These are phyloP conservation scores for Hanseniaspora nectarophila DNA, from an alignment of 805 yeast genomes.

Conservation along the genomic window DNA sequence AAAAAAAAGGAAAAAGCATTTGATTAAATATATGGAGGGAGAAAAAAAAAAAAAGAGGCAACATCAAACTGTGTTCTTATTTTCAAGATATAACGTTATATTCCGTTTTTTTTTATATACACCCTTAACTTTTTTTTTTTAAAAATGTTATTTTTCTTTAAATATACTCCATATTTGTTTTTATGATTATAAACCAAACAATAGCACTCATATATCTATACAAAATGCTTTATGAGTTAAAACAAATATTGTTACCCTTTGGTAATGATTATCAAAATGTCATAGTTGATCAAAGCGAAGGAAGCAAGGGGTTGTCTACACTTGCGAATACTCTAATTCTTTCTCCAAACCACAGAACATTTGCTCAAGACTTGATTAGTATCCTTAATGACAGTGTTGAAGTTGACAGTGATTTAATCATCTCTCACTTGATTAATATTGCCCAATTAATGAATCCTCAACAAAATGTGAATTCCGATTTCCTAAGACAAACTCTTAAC, in stretches of 20 bases:
- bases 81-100: too few species aligned
- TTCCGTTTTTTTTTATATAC: neutral
- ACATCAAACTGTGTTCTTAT: too few species aligned
- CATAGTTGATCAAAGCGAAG: neutral
- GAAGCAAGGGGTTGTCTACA: conserved; percentile 11
- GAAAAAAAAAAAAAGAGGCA: too few species aligned
- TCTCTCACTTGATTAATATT: conserved; percentile 1
- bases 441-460: conserved; percentile 8
- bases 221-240: neutral
- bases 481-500: conserved; percentile 4
- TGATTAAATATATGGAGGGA: too few species aligned
- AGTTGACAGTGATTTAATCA: neutral
- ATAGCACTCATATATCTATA: neutral
- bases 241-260: conserved; percentile 8
- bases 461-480: neutral
- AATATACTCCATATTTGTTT: neutral
- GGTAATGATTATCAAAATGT: conserved; percentile 9
- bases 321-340: conserved; percentile 4
- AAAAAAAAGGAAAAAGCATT: neutral
- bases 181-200: neutral
- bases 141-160: too few species aligned
- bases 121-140: too few species aligned
- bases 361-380: neutral
- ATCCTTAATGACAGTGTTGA: conserved; percentile 1
- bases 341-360: neutral